Conservation (phyloP, 2,329 filamentous ascomycete species). For the Fusarium sublunatum region DNA sequence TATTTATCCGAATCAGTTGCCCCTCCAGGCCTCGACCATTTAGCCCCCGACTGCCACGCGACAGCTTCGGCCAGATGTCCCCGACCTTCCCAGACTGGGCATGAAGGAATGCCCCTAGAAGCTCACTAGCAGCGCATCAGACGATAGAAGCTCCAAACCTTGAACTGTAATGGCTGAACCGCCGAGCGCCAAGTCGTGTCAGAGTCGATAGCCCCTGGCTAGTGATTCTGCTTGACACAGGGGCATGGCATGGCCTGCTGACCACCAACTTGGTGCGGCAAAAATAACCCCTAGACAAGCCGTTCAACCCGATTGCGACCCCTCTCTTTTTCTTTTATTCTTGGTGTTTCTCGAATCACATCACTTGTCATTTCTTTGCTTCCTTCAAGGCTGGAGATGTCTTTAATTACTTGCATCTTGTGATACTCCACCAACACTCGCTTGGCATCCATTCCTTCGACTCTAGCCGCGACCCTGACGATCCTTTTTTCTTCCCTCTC, state of each 20-base stretch:
- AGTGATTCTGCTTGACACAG: slow-evolving; percentile 6
- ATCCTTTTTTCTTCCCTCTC: slow-evolving; percentile 1
- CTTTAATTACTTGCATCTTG: slow-evolving; percentile 27
- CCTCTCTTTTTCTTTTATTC: slow-evolving; percentile 9
- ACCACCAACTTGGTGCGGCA: slow-evolving; percentile 11
- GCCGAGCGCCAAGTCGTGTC: slow-evolving; percentile 5
- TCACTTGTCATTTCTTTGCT: slow-evolving; percentile 20
- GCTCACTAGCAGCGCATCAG: background rate
- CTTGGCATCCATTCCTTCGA: slow-evolving; percentile 16
- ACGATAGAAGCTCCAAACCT: too few relatives aligned
- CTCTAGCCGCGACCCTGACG: background rate
- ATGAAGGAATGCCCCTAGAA: background rate
- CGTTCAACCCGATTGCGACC: slow-evolving; percentile 4
- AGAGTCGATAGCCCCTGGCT: background rate
- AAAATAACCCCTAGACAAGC: background rate
- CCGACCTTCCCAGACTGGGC: slow-evolving; percentile 24
- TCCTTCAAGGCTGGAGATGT: background rate
- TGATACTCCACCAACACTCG: slow-evolving; percentile 13
- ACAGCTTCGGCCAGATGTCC: background rate
- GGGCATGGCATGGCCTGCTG: slow-evolving; percentile 1
- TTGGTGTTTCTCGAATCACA: background rate
- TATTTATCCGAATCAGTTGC: slow-evolving; percentile 1
- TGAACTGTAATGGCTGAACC: slow-evolving; percentile 14
- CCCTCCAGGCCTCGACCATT: slow-evolving; percentile 17
- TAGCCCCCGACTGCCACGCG: slow-evolving; percentile 15